These are phyloP conservation scores for Hirschfeldia incana DNA, from an alignment of 345 rosid species.

Conservation along the genomic window DNA sequence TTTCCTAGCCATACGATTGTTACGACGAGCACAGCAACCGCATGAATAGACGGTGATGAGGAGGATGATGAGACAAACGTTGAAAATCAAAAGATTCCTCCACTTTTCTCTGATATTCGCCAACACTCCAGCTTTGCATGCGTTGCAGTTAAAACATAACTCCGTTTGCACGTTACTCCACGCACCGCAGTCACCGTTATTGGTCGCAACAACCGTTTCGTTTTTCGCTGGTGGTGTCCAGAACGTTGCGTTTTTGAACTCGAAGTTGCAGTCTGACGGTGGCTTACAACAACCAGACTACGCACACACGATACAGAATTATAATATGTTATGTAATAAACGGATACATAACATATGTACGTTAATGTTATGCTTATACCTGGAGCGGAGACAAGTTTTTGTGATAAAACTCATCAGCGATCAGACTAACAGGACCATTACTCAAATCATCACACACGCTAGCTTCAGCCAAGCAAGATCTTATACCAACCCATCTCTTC, in stretches of 20 bases:
- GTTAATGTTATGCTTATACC: neutral
- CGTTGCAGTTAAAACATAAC: conserved; percentile 60
- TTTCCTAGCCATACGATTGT: conserved; percentile 31
- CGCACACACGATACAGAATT: neutral
- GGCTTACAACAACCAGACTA: conserved; percentile 75
- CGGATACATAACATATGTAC: neutral
- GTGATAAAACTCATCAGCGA: conserved; percentile 44
- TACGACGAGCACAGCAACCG: conserved; percentile 47
- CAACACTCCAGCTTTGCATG: conserved; percentile 61
- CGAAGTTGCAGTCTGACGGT: conserved; percentile 51
- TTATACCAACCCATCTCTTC: conserved; percentile 40
- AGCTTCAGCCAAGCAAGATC: conserved; percentile 40
- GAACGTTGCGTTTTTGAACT: conserved; percentile 44
- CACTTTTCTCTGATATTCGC: conserved; percentile 46
- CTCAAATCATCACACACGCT: conserved; percentile 32
- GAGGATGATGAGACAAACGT: conserved; percentile 31
- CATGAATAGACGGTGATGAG: conserved; percentile 36
- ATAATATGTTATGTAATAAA: neutral
- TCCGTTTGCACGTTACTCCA: conserved; percentile 53
- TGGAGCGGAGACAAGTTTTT: conserved; percentile 41
- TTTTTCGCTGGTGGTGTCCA: conserved; percentile 36
- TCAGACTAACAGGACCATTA: conserved; percentile 33
- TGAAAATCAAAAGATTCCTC: conserved; percentile 43
- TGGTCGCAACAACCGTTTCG: neutral
- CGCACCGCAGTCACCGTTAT: conserved; percentile 42